Evolutionary conservation across 352 stramenopile genomes (phyloP).

Genomic region (Phytophthora podocarpi): DNA sequence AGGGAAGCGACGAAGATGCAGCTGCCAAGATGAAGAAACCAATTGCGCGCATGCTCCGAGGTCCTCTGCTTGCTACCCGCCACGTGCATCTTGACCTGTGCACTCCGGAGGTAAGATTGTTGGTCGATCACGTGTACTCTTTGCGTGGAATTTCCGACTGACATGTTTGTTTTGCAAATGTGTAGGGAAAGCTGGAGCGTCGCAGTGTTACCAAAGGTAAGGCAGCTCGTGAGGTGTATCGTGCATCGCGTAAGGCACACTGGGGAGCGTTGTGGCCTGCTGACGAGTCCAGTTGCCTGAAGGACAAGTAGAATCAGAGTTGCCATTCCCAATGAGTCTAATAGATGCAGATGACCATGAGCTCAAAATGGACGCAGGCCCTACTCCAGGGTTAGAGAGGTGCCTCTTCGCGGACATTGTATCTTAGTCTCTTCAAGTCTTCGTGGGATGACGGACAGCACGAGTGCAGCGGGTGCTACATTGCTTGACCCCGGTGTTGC

Average conservation of each 20-base stretch:
- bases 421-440: too few relatives aligned
- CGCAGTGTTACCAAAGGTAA: slow-evolving; percentile 80
- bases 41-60: slow-evolving; percentile 69
- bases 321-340: slow-evolving; percentile 2
- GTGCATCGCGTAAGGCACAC: slow-evolving; percentile 80
- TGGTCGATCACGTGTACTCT: neutral
- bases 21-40: slow-evolving; percentile 35
- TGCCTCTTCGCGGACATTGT: neutral
- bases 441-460: neutral
- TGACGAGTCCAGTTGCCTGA: slow-evolving; percentile 68
- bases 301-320: slow-evolving; percentile 35
- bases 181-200: slow-evolving; percentile 75
- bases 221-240: slow-evolving; percentile 78
- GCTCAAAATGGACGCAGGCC: neutral
- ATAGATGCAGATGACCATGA: slow-evolving; percentile 22
- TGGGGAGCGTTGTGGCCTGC: slow-evolving; percentile 81
- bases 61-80: slow-evolving; percentile 70
- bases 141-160: neutral
- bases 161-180: slow-evolving; percentile 13
- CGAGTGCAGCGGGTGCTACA: too few relatives aligned
- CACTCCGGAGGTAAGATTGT: slow-evolving; percentile 59
- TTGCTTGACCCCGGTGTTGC: too few relatives aligned
- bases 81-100: slow-evolving; percentile 87
- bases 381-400: neutral
- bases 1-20: slow-evolving; percentile 22